phyloP scores from a whole-genome alignment of 2,329 filamentous ascomycete genomes.

The Ascochyta fabae region DNA sequence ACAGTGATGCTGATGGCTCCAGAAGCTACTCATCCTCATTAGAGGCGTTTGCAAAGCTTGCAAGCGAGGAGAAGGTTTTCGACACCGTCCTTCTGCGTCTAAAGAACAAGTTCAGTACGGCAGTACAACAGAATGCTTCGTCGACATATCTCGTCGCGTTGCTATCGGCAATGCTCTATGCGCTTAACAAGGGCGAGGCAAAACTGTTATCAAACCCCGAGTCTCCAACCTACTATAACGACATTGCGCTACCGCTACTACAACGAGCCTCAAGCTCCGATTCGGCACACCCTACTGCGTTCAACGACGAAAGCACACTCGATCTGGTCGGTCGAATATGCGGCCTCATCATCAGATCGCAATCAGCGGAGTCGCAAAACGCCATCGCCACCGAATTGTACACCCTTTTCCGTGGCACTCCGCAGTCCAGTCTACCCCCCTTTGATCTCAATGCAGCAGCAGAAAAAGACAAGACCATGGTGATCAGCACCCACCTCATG shows the following conservation, averaged over 20 bases:
- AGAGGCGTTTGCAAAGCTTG: constrained; percentile 69
- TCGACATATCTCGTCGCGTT: constrained; percentile 65
- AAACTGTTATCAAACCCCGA: constrained; percentile 55
- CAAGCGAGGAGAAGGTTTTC: constrained; percentile 67
- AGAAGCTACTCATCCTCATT: constrained; percentile 62
- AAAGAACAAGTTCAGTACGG: constrained; percentile 66
- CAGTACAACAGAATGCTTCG: constrained; percentile 60
- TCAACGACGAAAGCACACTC: constrained; percentile 59
- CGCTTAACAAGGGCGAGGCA: constrained; percentile 62
- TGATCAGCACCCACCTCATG: constrained; percentile 64
- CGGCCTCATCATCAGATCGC: constrained; percentile 64
- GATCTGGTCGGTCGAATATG: constrained; percentile 67
- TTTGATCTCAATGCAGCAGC: constrained; percentile 38
- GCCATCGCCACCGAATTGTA: constrained; percentile 62
- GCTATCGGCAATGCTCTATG: constrained; percentile 66
- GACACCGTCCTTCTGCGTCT: constrained; percentile 68
- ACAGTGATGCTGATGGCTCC: constrained; percentile 57
- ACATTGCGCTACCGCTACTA: constrained; percentile 54
- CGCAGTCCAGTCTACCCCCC: constrained; percentile 39
- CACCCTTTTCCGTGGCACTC: constrained; percentile 55
- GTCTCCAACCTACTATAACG: constrained; percentile 53
- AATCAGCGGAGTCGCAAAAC: constrained; percentile 59
- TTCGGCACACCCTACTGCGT: constrained; percentile 37
- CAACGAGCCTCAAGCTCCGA: constrained; percentile 45
- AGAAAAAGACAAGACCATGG: constrained; percentile 56